Conservation (phyloP, 2,329 filamentous ascomycete genomes). For the Knoxdaviesia capensis region DNA sequence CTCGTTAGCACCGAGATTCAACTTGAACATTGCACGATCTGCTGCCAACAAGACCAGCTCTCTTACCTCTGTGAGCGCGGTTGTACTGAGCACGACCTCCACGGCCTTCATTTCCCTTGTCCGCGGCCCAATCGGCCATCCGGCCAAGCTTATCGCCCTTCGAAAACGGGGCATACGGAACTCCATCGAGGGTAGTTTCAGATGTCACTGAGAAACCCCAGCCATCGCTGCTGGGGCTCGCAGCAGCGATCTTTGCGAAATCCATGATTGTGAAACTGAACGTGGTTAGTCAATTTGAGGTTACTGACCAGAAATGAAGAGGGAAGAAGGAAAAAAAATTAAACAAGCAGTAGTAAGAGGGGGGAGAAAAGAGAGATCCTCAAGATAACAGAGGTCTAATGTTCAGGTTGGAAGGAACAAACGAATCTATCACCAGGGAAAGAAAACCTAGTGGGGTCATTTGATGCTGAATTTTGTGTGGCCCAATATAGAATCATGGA, state of each 20-base stretch:
- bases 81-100: conserved; percentile 78
- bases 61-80: conserved; percentile 72
- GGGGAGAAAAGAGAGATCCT: background rate
- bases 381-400: no score
- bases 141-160: conserved; percentile 97
- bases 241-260: conserved; percentile 44
- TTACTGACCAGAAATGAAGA: background rate
- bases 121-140: conserved; percentile 98
- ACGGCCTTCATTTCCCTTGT: conserved; percentile 59
- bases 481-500: no score
- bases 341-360: background rate
- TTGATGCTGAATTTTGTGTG: no score
- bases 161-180: conserved; percentile 93
- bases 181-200: conserved; percentile 81
- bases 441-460: no score
- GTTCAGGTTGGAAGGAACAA: no score
- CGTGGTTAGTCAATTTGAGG: background rate
- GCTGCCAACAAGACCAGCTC: background rate
- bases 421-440: no score
- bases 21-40: no score
- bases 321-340: background rate
- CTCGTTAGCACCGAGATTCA: background rate
- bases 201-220: conserved; percentile 75
- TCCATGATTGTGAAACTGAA: conserved; percentile 8
- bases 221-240: conserved; percentile 53